Evolutionary conservation across 1,139 yeast genomes (phyloP).

Genomic region (Sugiyamaella sp.): DNA sequence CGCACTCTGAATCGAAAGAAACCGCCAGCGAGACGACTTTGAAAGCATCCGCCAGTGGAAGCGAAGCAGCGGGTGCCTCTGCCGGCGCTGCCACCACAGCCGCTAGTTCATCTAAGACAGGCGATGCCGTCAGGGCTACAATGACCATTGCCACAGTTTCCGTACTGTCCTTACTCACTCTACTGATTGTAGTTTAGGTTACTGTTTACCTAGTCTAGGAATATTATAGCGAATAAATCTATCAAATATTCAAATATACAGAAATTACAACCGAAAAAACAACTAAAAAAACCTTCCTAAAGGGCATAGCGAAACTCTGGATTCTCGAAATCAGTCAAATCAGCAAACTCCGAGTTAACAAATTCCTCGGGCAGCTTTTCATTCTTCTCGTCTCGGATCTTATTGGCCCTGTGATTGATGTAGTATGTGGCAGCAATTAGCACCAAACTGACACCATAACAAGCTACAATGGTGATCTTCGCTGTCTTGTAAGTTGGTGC

Average conservation of each 20-base stretch:
- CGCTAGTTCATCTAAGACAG: background rate
- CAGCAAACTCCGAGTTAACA: conserved; percentile 56
- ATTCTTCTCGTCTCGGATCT: conserved; percentile 38
- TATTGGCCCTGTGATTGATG: conserved; percentile 43
- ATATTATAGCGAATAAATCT: background rate
- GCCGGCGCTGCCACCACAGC: conserved; percentile 1
- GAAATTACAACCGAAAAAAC: too few species aligned
- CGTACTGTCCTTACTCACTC: background rate
- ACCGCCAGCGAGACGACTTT: background rate
- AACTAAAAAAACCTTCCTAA: conserved; percentile 14
- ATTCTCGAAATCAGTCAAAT: conserved; percentile 68
- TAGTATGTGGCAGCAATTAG: conserved; percentile 37
- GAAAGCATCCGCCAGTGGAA: conserved; percentile 3
- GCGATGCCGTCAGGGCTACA: conserved; percentile 2
- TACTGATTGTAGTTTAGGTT: background rate
- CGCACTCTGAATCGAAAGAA: background rate
- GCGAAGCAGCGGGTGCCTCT: conserved; percentile 1
- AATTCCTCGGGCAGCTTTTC: conserved; percentile 33
- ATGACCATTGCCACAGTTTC: background rate
- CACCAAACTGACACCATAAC: conserved; percentile 36
- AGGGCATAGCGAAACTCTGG: conserved; percentile 47
- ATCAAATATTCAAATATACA: background rate
- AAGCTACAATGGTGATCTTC: conserved; percentile 48
- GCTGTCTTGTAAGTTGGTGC: conserved; percentile 58
- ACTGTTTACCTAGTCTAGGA: background rate